Evolutionary conservation across 139 green algal species (phyloP), one percentile per base, ranked within the genome.

Genomic region (Chlorella sp.): DNA sequence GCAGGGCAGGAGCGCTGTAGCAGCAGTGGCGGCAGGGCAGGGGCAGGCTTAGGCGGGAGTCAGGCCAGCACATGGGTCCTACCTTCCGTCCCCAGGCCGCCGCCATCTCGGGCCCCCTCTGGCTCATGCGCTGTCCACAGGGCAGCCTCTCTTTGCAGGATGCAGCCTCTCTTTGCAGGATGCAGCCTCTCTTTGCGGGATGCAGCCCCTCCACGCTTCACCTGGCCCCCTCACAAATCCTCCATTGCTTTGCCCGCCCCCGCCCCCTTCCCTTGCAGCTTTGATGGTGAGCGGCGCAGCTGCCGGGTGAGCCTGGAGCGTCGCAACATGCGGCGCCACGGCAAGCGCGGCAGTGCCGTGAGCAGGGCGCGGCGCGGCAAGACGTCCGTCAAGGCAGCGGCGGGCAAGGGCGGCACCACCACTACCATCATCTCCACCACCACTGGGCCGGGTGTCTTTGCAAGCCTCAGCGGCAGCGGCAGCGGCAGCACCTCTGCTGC

Each of bases 241-340:
- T 11, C 26, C 0, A 3, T 14, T 1, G 34, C 75, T 81, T 48
- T 60, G 36, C 36, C 7, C 9, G 26, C 24, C 28, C 0, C 9
- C 42, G 24, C 61, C 12, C 57, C 36, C 30, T 75, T 14, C 21
- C 57, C 3, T 60, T 32, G 68, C 84, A 88, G 84, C 68, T 88
- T 88, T 88, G 84, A 88, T 61, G 84, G 39, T 18, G 68, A 88
- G 39, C 84, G 84, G 68, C 84, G 84, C 28, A 69, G 39, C 68
- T 88, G 84, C 68, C 68, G 84, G 0, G 19, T n/a, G 18, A 88
- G 84, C 68, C 68, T 88, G 68, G 68, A 81, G 84, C 84, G 84
- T 4, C 68, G 84, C 39, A 81, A 81, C 84, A 22, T 22, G 68
- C 84, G 84, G 84, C 84, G 84, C 22, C 66, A 69, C 15, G 39